Conservation (phyloP, 2,329 filamentous ascomycete species). For the Phialophora tarda region DNA sequence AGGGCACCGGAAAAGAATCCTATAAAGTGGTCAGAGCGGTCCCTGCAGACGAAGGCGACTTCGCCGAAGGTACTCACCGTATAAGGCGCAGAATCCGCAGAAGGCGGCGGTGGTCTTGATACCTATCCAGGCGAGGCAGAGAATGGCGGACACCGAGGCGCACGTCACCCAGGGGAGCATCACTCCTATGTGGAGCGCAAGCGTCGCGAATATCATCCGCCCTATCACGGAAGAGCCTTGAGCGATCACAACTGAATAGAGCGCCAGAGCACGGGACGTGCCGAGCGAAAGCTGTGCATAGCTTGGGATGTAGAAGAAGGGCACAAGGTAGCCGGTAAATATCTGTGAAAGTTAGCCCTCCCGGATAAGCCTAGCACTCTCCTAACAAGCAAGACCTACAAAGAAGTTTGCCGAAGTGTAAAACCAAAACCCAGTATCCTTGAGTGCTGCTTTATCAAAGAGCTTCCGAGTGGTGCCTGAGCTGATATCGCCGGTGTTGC, state of each 20-base stretch:
- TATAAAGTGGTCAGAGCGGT: background rate
- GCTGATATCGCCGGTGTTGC: conserved; percentile 45
- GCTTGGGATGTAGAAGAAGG: conserved; percentile 51
- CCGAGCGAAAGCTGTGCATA: conserved; percentile 44
- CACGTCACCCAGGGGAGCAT: conserved; percentile 62
- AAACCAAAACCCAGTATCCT: conserved; percentile 52
- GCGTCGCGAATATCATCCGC: conserved; percentile 59
- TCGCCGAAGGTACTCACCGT: conserved; percentile 47
- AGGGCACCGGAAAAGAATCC: conserved; percentile 65
- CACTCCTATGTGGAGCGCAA: conserved; percentile 62
- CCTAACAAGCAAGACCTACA: conserved; percentile 18
- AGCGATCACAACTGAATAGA: conserved; percentile 66
- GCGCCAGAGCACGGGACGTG: conserved; percentile 48
- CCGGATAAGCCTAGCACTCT: background rate
- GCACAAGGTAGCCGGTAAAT: conserved; percentile 56
- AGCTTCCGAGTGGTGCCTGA: conserved; percentile 49
- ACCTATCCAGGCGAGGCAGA: conserved; percentile 61
- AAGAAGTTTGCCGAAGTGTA: conserved; percentile 46
- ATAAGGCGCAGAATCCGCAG: conserved; percentile 65
- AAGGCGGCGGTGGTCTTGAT: conserved; percentile 56
- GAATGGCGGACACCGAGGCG: conserved; percentile 46
- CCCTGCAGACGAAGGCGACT: too few species aligned
- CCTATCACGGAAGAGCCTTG: conserved; percentile 64
- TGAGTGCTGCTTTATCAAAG: conserved; percentile 54
- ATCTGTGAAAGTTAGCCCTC: conserved; percentile 23